phyloP scores from a whole-genome alignment of 139 green algal species.

The Penium margaritaceum region DNA sequence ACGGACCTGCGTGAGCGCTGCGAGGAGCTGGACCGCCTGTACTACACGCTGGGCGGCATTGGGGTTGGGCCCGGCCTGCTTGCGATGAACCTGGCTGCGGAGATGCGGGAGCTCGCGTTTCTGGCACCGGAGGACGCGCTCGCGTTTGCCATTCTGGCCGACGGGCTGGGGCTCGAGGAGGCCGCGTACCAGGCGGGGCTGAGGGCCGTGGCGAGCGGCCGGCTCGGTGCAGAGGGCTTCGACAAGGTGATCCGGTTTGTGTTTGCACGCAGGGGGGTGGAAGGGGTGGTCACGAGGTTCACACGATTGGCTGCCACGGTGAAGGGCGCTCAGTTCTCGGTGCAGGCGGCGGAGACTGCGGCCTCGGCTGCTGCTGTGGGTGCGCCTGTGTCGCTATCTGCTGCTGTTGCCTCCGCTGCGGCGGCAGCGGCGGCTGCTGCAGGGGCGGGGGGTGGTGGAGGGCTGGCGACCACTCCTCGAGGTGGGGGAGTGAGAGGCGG shows the following conservation, averaged over 20 bases:
- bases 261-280: neutral
- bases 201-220: neutral
- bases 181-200: neutral
- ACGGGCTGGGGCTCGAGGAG: neutral
- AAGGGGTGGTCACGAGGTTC: neutral
- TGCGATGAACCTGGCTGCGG: neutral
- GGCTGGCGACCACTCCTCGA: too few species aligned
- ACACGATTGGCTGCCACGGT: neutral
- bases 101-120: neutral
- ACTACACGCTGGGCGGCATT: neutral
- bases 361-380: neutral
- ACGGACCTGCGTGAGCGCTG: neutral
- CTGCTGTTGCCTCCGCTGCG: too few species aligned
- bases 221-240: neutral
- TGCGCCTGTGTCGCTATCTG: neutral
- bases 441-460: too few species aligned
- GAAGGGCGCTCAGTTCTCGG: neutral
- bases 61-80: constrained; percentile 2
- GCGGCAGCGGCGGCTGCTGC: too few species aligned
- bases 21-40: constrained; percentile 8
- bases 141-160: constrained; percentile 3
- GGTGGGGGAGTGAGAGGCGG: too few species aligned
- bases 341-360: neutral
- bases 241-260: constrained; percentile 1
- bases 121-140: neutral